Base-by-base conservation (phyloP, 2,329 filamentous ascomycete genomes). In the Calonectria naviculata region DNA sequence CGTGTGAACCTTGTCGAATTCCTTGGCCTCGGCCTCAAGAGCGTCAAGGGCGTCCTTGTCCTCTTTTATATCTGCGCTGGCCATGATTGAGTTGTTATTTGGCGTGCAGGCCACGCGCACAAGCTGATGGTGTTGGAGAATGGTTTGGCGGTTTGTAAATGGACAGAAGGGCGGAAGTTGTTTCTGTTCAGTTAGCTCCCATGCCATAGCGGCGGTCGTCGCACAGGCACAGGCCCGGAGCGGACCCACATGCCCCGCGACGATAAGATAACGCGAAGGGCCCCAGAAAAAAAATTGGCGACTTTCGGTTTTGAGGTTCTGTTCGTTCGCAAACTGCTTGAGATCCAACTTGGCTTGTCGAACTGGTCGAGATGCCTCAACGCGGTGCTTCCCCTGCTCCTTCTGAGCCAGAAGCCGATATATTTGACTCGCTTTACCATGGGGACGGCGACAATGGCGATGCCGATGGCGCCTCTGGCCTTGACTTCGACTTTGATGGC, bases 321-420 rank as follows among this genome's bases (percentile, higher is more conserved):
- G 69, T 61, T 17, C 65, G 65, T 62, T 54, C 36, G 36, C 63
- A 65, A 71, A 58, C 62, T 46, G 60, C 47, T 46, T 52, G 68
- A 64, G 63, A 63, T 28, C 49, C 34, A 58, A 29, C 36, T 67
- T 36, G 9, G 52, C 21, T 71, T 64, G 41, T 58, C 56, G 65
- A 66, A 64, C 29, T 70, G 63, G 70, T 66, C 65, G 80, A 70
- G 61, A 97, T 97, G 94, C 88, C 89, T 84, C 88, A 87, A 81
- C 92, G 94, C 79, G 91, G 90, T 79, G 89, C 89, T 68, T 98
- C 97, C 49, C 97, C 96, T 71, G 91, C 95, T 60, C 88, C 89
- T 70, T 98, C 96, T 61, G 96, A 98, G 84, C 93, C 92, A 75
- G 97, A 98, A 80, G 91, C 97, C 79, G 97, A 99, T 80, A 98